Base-by-base conservation (phyloP, 1,139 yeast genomes). In the Geotrichum siamense region DNA sequence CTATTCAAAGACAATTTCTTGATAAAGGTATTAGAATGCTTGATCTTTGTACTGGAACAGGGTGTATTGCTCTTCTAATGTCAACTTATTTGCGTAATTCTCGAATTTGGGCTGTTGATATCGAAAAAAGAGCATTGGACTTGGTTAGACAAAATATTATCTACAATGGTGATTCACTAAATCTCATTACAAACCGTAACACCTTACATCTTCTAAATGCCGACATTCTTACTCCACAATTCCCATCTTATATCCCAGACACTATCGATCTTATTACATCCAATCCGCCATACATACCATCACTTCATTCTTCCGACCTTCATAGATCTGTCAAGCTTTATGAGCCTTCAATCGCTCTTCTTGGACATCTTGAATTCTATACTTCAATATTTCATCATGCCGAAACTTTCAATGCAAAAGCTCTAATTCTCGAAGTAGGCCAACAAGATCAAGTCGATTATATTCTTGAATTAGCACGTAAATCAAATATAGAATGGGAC, bases 1-100 rank as follows among this genome's bases (percentile, higher is more conserved):
- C 57, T 6, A 37, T 76, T 13, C 43, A 48, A 19, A 41, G 22
- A 15, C 42, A 25, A 41, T 44, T 34, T 27, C 42, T 38, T 6
- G 43, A 27, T n/a, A 38, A 41, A 6, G 30, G 48, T 10, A 23
- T 55, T 10, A 55, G 50, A 1, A 59, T 82, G 1, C 54, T 82
- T 5, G 98, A 91, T 63, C 71, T 85, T 20, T 89, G 97, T 55
- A 78, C 96, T 0, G 98, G 98, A 0, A 70, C 93, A 0, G 98
- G 97, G 0, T 91, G 98, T 58, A 75, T 91, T 29, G 80, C 91
- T 0, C 63, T 89, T 37, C 56, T 64, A 25, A 53, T 80, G 19
- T 57, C 60, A 3, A 43, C 51, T 10, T 45, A 41, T n/a, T 42
- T 51, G 15, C 44, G 33, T 1, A 42, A 53, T 0, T 48, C 57